Percentiles rank a stretch among this genome's conserved stretches.
phyloP scores from a whole-genome alignment of 768 basidiomycete genomes.

The Leccinum truebloodii region DNA sequence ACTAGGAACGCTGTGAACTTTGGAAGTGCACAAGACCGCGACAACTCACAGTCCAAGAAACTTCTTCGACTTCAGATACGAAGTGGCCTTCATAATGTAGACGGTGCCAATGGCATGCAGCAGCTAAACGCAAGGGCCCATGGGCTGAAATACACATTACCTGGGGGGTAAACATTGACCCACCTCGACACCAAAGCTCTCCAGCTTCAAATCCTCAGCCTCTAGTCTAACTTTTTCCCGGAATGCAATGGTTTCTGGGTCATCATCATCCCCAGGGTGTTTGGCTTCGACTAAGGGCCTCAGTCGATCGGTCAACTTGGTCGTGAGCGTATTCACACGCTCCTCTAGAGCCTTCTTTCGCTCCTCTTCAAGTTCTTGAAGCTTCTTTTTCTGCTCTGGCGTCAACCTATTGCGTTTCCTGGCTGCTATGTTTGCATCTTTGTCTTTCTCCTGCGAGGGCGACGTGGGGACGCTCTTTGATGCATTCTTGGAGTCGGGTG shows the following conservation, averaged over 20 bases:
- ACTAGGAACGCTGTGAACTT: conserved; percentile 36
- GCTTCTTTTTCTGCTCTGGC: conserved; percentile 83
- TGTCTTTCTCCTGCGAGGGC: conserved; percentile 39
- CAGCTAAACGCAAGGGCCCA: conserved; percentile 44
- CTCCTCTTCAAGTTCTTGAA: conserved; percentile 80
- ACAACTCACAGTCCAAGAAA: conserved; percentile 82
- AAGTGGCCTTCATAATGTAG: conserved; percentile 91
- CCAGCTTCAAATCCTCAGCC: conserved; percentile 93
- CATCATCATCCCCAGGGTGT: conserved; percentile 75
- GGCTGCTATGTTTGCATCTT: conserved; percentile 31
- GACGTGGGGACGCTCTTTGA: conserved; percentile 27
- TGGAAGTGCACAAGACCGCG: conserved; percentile 4
- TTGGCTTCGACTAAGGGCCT: conserved; percentile 91
- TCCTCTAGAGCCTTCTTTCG: conserved; percentile 77
- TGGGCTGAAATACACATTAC: conserved; percentile 9
- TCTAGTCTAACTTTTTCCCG: conserved; percentile 77
- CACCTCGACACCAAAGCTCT: conserved; percentile 97
- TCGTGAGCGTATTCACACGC: conserved; percentile 70
- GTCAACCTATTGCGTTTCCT: conserved; percentile 55
- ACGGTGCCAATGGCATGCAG: conserved; percentile 89
- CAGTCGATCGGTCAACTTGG: conserved; percentile 82
- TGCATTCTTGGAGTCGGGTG: conserved; percentile 20
- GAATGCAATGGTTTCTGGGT: conserved; percentile 81
- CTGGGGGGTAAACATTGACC: conserved; percentile 21
- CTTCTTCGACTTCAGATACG: conserved; percentile 87